A percentile compares a stretch with the other conserved stretches of the same genome.
phyloP scores from a whole-genome alignment of 371 early-diverging fungal genomes.

The Apophysomyces variabilis region DNA sequence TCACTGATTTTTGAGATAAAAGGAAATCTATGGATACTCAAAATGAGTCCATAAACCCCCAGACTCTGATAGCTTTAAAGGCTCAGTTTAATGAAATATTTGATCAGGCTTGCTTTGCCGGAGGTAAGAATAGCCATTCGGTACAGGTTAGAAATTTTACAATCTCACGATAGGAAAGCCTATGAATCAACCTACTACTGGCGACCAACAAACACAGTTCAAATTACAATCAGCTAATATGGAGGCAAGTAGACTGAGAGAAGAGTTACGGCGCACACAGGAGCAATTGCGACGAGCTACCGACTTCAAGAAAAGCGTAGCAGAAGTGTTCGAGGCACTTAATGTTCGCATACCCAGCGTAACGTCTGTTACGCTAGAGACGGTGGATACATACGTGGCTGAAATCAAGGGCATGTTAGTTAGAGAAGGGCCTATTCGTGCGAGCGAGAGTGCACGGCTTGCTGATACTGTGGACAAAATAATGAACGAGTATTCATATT shows the following conservation, averaged over 20 bases:
- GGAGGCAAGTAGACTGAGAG: slow-evolving; percentile 14
- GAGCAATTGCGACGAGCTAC: slow-evolving; percentile 8
- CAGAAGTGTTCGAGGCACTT: slow-evolving; percentile 22
- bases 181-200: neutral
- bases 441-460: slow-evolving; percentile 9
- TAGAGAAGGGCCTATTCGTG: slow-evolving; percentile 15
- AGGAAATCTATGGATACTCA: slow-evolving; percentile 3
- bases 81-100: slow-evolving; percentile 7
- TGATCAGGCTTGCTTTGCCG: slow-evolving; percentile 6
- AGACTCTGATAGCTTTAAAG: neutral
- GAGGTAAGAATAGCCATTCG: neutral
- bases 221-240: slow-evolving; percentile 15
- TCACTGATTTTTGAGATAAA: neutral
- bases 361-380: neutral
- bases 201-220: slow-evolving; percentile 8
- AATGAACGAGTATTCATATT: slow-evolving; percentile 9
- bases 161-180: too few species aligned
- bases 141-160: too few species aligned
- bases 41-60: neutral
- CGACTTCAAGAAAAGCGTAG: slow-evolving; percentile 26
- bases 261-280: slow-evolving; percentile 11
- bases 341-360: slow-evolving; percentile 21
- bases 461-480: slow-evolving; percentile 11
- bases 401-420: slow-evolving; percentile 16
- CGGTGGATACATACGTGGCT: slow-evolving; percentile 17